Evolutionary conservation across 768 basidiomycete genomes (phyloP).

Genomic region (Kwoniella pini): DNA sequence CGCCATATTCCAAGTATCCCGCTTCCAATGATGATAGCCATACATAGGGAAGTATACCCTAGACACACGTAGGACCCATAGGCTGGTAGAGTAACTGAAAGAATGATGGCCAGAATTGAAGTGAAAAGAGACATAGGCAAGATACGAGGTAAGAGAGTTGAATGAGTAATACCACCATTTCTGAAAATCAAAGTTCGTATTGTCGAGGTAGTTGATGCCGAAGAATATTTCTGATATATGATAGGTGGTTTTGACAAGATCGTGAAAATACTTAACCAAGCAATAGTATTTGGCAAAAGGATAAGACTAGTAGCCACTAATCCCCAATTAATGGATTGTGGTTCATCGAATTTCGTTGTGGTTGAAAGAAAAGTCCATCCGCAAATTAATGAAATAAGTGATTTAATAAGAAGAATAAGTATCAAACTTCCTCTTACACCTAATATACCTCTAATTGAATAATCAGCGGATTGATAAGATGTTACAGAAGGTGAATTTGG

Average conservation of each 20-base stretch:
- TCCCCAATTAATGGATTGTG: slow-evolving; percentile 4
- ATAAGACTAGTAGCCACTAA: slow-evolving; percentile 1
- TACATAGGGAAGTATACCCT: slow-evolving; percentile 6
- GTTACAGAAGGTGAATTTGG: slow-evolving; percentile 14
- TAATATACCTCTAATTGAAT: slow-evolving; percentile 5
- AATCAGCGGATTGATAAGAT: neutral
- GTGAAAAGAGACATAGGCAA: slow-evolving; percentile 13
- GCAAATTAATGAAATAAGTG: slow-evolving; percentile 3
- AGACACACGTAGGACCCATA: neutral
- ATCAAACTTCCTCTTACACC: slow-evolving; percentile 26
- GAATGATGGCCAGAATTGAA: slow-evolving; percentile 7
- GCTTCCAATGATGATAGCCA: neutral
- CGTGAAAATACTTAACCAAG: slow-evolving; percentile 10
- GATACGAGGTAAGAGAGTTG: slow-evolving; percentile 24
- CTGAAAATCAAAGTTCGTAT: slow-evolving; percentile 5
- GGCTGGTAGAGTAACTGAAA: neutral
- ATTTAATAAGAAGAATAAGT: slow-evolving; percentile 20
- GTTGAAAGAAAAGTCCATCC: slow-evolving; percentile 19
- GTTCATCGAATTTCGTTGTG: neutral
- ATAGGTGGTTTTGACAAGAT: slow-evolving; percentile 19
- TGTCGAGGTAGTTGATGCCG: neutral
- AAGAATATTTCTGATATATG: neutral
- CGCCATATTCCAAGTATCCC: slow-evolving; percentile 14
- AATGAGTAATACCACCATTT: slow-evolving; percentile 25
- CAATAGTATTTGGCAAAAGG: slow-evolving; percentile 2